Conservation (phyloP, 352 stramenopile genomes). For the Pythium insidiosum region DNA sequence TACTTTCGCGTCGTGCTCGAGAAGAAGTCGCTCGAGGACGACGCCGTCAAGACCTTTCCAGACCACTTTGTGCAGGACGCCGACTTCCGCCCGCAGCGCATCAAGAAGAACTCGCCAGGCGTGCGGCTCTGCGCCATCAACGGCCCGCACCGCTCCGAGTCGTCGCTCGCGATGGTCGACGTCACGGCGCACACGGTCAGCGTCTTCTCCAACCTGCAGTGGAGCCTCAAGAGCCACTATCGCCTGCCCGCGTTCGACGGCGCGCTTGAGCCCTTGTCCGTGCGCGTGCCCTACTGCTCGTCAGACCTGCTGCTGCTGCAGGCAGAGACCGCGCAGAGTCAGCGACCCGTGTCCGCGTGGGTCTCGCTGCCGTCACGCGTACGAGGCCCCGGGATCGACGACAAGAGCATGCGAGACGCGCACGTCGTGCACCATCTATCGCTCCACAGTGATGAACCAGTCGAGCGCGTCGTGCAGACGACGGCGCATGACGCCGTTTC, state of each 20-base stretch:
- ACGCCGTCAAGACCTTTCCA: slow-evolving; percentile 78
- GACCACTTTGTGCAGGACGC: slow-evolving; percentile 81
- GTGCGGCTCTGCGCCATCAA: slow-evolving; percentile 74
- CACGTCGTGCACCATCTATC: slow-evolving; percentile 78
- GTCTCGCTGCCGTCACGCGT: slow-evolving; percentile 72
- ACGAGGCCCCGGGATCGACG: slow-evolving; percentile 20
- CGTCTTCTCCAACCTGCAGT: slow-evolving; percentile 78
- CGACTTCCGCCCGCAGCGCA: slow-evolving; percentile 76
- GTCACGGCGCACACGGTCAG: slow-evolving; percentile 32
- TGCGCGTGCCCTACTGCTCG: slow-evolving; percentile 74
- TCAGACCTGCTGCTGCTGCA: slow-evolving; percentile 80
- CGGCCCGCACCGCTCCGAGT: slow-evolving; percentile 54
- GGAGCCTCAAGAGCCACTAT: slow-evolving; percentile 62
- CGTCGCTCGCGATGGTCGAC: slow-evolving; percentile 67
- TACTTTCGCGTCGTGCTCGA: slow-evolving; percentile 84
- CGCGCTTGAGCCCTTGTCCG: slow-evolving; percentile 13
- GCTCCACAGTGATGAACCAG: slow-evolving; percentile 65
- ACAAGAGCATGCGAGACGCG: slow-evolving; percentile 22
- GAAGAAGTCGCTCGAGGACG: slow-evolving; percentile 45
- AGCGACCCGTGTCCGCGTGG: slow-evolving; percentile 58
- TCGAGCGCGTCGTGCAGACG: slow-evolving; percentile 63
- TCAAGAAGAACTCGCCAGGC: slow-evolving; percentile 67
- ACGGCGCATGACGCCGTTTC: slow-evolving; percentile 16
- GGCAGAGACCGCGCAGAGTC: slow-evolving; percentile 22
- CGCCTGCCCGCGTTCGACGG: slow-evolving; percentile 37